Base-by-base conservation (phyloP, 176 grass and related monocot species). In the Stipa capillata region DNA sequence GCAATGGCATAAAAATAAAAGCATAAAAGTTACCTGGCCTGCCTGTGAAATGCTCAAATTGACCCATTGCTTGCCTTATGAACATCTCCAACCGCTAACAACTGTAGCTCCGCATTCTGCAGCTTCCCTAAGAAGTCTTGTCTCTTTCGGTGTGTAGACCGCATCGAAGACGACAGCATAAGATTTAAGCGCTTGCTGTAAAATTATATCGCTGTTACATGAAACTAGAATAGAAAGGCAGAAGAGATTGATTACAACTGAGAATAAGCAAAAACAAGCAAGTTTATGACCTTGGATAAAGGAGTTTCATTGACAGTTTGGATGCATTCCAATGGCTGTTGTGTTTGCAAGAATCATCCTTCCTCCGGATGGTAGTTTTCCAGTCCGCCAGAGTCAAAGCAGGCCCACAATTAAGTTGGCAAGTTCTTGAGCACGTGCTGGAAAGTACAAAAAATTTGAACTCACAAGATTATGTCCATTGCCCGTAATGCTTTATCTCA, bases 61-160 rank as follows among this genome's bases (percentile, higher is more conserved):
- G 96, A 24, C 90, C 85, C 90, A 91, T 89, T 55, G 92, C 92
- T 87, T 95, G 96, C 82, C 96, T 92, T 67, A 91, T 94, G 65
- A 98, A 98, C 96, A 98, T 98, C 87, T 98, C 96, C n/a, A 93
- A 72, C 96, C 96, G 6, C 96, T 98, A 84, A 98, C 96, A 72
- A 94, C 90, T 31, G 79, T 87, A 13, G 83, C 85, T 69, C 96
- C 96, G 8, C 87, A 91, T 59, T 98, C 96, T 54, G 74, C 75
- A 18, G 96, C 89, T 90, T 94, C 96, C 43, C 83, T 81, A 31
- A 98, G 77, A 83, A 98, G 96, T 82, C 92, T 91, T 2, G 92
- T 98, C 80, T 92, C 96, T 83, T 93, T 94, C 39, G 96, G 96
- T 36, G 92, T 89, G 74, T 98, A 98, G 33, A 98, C 92, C 57